Base-by-base conservation (phyloP, 805 yeast genomes). In the Priceomyces castillae region DNA sequence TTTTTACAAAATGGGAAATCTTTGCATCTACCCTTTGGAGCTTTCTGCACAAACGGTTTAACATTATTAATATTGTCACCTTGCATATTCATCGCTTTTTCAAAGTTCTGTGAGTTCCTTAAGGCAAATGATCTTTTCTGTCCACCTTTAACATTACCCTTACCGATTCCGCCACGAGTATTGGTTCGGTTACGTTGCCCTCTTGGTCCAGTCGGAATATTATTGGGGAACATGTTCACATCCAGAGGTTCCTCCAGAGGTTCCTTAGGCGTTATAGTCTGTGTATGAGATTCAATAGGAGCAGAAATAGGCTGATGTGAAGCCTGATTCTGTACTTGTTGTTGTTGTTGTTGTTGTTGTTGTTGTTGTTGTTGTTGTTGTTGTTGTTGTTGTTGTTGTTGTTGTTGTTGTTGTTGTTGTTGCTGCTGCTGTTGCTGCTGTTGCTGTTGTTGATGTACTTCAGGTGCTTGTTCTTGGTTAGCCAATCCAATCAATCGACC, bases 1-100 rank as follows among this genome's bases (percentile, higher is more conserved):
- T 79, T 76, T 11, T 76, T 73, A 65, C 94, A 86, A 58, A 82
- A 78, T 36, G 95, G 95, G 58, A 82, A 84, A 36, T 80, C 73
- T 30, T 69, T 71, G 59, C 95, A 86, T 58, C 94, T 79, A 19
- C 83, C 84, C 55, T 71, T 74, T 57, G 80, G 74, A 52, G 76
- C 70, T 51, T 71, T 64, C 39, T 71, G 75, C 16, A 72, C 72
- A 43, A 77, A 53, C 45, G 60, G 40, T 43, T 42, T 55, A 45
- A 53, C 51, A 56, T 48, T 66, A 15, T 63, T 58, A 14, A 46
- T 50, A 46, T 49, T 52, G 49, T 46, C 51, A 39, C 46, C 53
- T 11, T 67, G 57, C 61, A 67, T 55, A 33, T 61, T 59, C 65
- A 76, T 52, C 20, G 70, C 72, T 51, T 65, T 69, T 47, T 65